Evolutionary conservation across 2,329 filamentous ascomycete genomes (phyloP), one percentile per base, ranked within the genome.

Genomic region (Tolypocladium ophioglossoides): DNA sequence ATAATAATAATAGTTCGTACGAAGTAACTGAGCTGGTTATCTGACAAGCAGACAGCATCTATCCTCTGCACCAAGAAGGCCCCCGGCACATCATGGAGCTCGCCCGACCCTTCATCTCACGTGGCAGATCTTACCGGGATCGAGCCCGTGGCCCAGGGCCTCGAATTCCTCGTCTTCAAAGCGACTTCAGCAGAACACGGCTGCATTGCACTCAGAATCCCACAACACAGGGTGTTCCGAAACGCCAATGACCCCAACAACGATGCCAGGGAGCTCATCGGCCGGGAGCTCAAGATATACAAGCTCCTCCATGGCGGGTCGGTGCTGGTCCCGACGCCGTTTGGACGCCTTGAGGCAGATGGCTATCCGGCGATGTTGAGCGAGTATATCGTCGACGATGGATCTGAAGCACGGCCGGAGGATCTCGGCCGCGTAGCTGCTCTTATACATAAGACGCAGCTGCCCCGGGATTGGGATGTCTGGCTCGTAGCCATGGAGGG

Each of bases 361-460:
- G 54, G 52, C 39, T 52, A 55, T 35, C 55, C 58, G 4, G 58
- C 57, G 35, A 60, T 60, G 57, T 38, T 60, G 27, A 56, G 54
- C 50, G 55, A 55, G 44, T 60, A 53, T 27, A 39, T 59, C 20
- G 44, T 50, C 24, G 54, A 50, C 34, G 55, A 56, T 40, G 52
- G 41, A 18, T 50, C 53, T 3, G 11, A 52, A 6, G 55, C 41
- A 12, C 38, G 41, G 16, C 38, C 46, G 16, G 52, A 41, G 10
- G 57, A 55, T 11, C 39, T 56, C 12, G 58, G 58, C 24, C 52
- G 58, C 24, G 27, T 60, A 16, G 51, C 50, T 1, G 58, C 58
- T 27, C 52, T 58, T 5, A 56, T 56, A 14, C 57, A 60, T 44
- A 34, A 47, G 1, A 53, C 50, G 16, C 22, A 18, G 5, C n/a